These are phyloP conservation scores for Allomyces macrogynus DNA, from an alignment of 192 early-diverging fungal species.

Conservation along the genomic window DNA sequence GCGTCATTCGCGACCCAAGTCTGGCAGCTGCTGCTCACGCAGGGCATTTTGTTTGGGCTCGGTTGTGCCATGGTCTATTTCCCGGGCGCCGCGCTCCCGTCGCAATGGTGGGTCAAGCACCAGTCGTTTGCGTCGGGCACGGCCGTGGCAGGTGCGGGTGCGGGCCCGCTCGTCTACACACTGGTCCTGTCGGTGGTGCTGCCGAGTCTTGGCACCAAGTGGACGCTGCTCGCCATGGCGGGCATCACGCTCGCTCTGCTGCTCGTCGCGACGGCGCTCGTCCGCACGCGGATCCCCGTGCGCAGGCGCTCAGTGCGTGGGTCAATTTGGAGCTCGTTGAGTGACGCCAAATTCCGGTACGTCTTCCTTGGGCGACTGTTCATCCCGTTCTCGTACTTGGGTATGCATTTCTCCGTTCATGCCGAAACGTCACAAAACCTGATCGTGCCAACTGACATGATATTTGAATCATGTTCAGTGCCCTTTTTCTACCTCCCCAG, in stretches of 20 bases:
- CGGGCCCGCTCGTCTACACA: constrained; percentile 48
- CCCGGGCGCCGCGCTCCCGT: constrained; percentile 36
- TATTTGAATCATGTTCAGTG: neutral
- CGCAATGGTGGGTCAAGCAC: constrained; percentile 47
- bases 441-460: too few relatives aligned
- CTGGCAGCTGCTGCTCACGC: constrained; percentile 56
- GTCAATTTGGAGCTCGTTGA: constrained; percentile 13
- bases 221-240: constrained; percentile 48
- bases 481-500: constrained; percentile 23
- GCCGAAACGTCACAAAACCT: too few relatives aligned
- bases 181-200: constrained; percentile 37
- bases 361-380: constrained; percentile 14
- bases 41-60: constrained; percentile 53
- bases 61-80: constrained; percentile 43
- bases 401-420: too few relatives aligned
- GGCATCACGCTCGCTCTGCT: constrained; percentile 21
- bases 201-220: constrained; percentile 26
- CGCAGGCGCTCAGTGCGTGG: constrained; percentile 4
- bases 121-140: constrained; percentile 50
- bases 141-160: constrained; percentile 48
- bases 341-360: constrained; percentile 14
- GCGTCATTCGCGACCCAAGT: constrained; percentile 24
- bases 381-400: constrained; percentile 18
- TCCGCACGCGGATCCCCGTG: constrained; percentile 9
- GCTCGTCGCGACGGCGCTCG: constrained; percentile 18